Conservation (phyloP, 306 rosid species). For the Mimosa pudica region DNA sequence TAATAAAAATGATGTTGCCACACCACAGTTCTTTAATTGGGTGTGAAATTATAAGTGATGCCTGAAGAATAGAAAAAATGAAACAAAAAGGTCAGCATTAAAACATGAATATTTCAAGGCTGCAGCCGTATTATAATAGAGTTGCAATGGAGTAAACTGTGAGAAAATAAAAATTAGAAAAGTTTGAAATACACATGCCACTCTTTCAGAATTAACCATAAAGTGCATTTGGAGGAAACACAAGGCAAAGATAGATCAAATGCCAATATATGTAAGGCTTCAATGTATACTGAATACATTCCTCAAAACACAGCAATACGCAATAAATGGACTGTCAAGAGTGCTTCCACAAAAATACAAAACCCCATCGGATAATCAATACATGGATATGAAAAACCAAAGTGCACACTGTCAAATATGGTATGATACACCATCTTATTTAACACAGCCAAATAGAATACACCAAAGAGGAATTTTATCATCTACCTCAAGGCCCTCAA, state of each 20-base stretch:
- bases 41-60: not conserved
- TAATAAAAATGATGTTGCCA: not conserved
- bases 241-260: not conserved
- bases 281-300: conserved; percentile 1
- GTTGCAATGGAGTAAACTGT: not conserved
- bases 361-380: not conserved
- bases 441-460: not conserved
- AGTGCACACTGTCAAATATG: not conserved
- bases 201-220: conserved; percentile 8
- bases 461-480: conserved; percentile 9
- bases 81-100: conserved; percentile 15
- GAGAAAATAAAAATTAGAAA: not conserved
- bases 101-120: conserved; percentile 1
- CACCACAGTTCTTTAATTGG: not conserved
- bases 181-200: not conserved
- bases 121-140: not conserved
- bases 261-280: conserved; percentile 1
- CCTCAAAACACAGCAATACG: not conserved
- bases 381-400: not conserved
- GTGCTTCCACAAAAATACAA: not conserved
- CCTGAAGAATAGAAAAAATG: not conserved
- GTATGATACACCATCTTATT: conserved; percentile 18
- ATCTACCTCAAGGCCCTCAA: conserved; percentile 89
- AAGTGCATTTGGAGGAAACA: conserved; percentile 2
- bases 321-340: not conserved